Evolutionary conservation across 768 basidiomycete species (phyloP), one percentile per base, ranked within the genome.

Genomic region (Agaricus subrufescens): DNA sequence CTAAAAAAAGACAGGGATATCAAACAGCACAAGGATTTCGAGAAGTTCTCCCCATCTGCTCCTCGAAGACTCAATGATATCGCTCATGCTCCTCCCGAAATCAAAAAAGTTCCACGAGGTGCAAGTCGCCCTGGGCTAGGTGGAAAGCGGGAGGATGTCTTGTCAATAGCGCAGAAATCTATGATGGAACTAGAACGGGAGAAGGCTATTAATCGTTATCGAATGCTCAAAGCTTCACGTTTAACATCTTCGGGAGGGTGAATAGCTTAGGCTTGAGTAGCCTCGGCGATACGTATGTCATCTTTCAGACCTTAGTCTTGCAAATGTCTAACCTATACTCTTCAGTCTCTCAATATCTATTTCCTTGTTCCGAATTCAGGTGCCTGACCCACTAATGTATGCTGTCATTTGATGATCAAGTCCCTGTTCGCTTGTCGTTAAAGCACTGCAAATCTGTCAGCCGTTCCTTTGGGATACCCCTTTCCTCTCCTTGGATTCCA

Each of bases 161-260:
- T 91, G 30, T 86, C 85, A 29, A 84, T 90, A 79, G 83, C 86
- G 12, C 88, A 91, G 71, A 85, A 82, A 65, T 75, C 76, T 5
- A 83, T 89, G 83, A 83, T 93, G 81, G 87, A 87, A 63, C 74
- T 75, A 51, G 89, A 91, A 67, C 76, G 90, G 59, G 84, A 87
- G 62, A 84, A 79, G 58, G 87, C 72, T 23, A 85, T 93, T 57
- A 70, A 68, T 63, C 75, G 78, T 52, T 91, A 91, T 67, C 73
- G 90, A 57, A 79, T 85, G 68, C 63, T 91, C 68, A 91, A 86
- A 67, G 83, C 79, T 23, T 72, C 65, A 61, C 76, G 73, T 63
- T 64, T 61, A 42, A 62, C 62, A 54, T 50, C 56, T 19, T 12
- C 49, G 25, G 55, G 29, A 30, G 31, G 29, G 25, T 45, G 34